Evolutionary conservation across 306 rosid genomes (phyloP).

Genomic region (Pachyrhizus erosus): DNA sequence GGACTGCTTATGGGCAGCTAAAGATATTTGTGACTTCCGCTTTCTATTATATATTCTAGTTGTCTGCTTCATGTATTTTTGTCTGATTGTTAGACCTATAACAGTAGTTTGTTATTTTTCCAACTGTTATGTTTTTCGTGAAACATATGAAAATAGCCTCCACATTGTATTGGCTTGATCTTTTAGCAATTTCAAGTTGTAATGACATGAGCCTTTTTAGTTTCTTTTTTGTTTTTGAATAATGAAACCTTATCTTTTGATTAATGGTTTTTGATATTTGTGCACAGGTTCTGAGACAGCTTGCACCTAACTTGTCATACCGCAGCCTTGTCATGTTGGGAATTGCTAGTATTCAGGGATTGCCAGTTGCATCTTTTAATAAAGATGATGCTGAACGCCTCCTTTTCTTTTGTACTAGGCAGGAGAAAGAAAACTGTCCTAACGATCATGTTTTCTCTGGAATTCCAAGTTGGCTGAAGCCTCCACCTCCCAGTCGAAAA

Average conservation of each 20-base stretch:
- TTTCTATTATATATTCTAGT: background rate
- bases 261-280: conserved; percentile 35
- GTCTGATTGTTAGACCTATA: background rate
- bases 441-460: conserved; percentile 52
- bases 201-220: background rate
- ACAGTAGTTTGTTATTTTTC: background rate
- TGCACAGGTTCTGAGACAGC: conserved; percentile 90
- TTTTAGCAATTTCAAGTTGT: background rate
- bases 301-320: conserved; percentile 82
- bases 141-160: background rate
- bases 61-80: background rate
- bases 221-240: background rate
- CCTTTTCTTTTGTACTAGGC: conserved; percentile 76
- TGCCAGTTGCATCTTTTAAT: conserved; percentile 87
- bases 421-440: conserved; percentile 42
- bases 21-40: conserved; percentile 8
- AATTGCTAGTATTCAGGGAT: conserved; percentile 90
- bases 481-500: conserved; percentile 85
- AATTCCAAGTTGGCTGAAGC: conserved; percentile 79
- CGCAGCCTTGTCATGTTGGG: conserved; percentile 90
- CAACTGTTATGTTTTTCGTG: background rate
- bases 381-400: conserved; percentile 88
- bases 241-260: conserved; percentile 26
- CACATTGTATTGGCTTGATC: conserved; percentile 34
- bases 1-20: background rate